Evolutionary conservation across 192 early-diverging fungal genomes (phyloP), one percentile per base, ranked within the genome.

Genomic region (Coemansia sp.): DNA sequence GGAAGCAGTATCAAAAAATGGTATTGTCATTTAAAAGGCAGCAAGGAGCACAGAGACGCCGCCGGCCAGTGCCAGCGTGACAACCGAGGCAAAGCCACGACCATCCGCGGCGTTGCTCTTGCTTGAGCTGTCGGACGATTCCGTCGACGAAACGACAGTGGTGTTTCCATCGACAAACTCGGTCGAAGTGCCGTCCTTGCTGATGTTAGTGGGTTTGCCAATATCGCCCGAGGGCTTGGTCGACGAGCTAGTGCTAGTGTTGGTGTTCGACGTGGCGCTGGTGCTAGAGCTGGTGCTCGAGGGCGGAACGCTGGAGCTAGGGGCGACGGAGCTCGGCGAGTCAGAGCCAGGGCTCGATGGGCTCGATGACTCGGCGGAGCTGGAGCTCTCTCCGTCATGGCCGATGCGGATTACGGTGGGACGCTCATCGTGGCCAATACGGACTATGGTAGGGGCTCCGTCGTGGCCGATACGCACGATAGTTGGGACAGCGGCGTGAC

Each of bases 51-150:
- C 69, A 35, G 68, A 59, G 1, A 63, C 62, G 29, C 71, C 68
- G 24, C 67, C 73, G 24, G 68, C 75, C 37, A 77, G 46, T 0
- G 65, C 68, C 29, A 77, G 65, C 0, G 68, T 56, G 14, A 47
- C 39, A 8, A 61, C 41, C 27, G 75, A 72, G 15, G 42, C 19
- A 11, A 58, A 42, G 8, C 47, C 47, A 27, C 57, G 54, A 43
- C 20, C 11, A 25, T 31, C 12, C 32, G 38, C 57, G 3, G 42
- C 57, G 36, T 56, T 67, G 35, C 12, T 38, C 57, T 29, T n/a
- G 19, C 40, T 37, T 40, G 53, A 54, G 67, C 15, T 31, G 11
- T 42, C 68, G 4, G 43, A 29, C 14, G 51, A 27, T 31, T 40
- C 54, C 0, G 54, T 43, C 22, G 46, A 31, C 2, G 60, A 47